A percentile compares a stretch with the other conserved stretches of the same genome.
Evolutionary conservation across 2,329 filamentous ascomycete species (phyloP).

Genomic region (Spiromastix sp.): DNA sequence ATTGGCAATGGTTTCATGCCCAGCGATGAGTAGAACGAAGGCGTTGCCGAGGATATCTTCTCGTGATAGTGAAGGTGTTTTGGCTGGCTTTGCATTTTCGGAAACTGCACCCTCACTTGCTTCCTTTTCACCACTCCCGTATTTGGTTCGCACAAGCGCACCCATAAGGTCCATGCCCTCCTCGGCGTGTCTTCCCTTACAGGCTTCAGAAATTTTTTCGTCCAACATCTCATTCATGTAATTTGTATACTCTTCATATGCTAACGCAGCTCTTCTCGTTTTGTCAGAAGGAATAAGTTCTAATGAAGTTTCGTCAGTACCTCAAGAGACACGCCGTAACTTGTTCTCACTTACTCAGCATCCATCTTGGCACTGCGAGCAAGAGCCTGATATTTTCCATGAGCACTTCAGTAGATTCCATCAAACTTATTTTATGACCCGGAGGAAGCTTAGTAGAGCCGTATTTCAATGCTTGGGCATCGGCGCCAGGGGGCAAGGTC

Average conservation of each 20-base stretch:
- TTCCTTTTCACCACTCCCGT: neutral
- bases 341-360: neutral
- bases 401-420: neutral
- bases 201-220: constrained; percentile 41
- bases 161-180: neutral
- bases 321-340: neutral
- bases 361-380: neutral
- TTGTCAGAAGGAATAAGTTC: constrained; percentile 41
- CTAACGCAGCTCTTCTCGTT: constrained; percentile 42
- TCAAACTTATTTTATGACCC: neutral
- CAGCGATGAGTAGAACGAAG: constrained; percentile 54
- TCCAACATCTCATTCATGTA: constrained; percentile 62
- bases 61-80: neutral
- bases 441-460: neutral
- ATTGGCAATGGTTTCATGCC: constrained; percentile 73
- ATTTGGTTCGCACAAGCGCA: neutral
- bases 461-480: neutral
- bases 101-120: neutral
- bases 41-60: constrained; percentile 14
- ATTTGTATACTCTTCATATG: constrained; percentile 52
- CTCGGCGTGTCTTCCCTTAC: neutral
- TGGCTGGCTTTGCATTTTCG: neutral
- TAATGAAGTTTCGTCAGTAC: constrained; percentile 14
- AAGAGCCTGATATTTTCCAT: neutral
- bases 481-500: neutral